Base-by-base conservation (phyloP, 257 asterid genomes). In the Primulina huaijiensis region DNA sequence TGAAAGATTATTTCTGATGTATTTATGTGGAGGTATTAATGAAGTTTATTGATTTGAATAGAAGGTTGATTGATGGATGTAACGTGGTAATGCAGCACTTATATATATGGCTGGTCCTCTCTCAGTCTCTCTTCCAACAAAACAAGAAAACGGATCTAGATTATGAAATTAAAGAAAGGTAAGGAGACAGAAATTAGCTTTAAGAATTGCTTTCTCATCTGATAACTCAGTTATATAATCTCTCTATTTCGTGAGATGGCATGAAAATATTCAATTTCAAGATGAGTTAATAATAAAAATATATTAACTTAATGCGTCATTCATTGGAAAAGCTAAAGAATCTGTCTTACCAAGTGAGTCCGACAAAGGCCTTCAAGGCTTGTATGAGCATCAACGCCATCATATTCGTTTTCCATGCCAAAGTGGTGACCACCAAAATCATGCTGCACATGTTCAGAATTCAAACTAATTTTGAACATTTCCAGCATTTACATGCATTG, bases 311-410 rank as follows among this genome's bases (percentile, higher is more conserved):
- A 43, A 16, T n/a, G 7, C 6, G 43, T 30, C 72, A 72, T 37
- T 30, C 61, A 25, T 52, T 57, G 19, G 64, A n/a, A 38, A 77
- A 80, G 65, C 66, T 23, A 64, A 53, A 57, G 56, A 64, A 25
- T 61, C 14, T 29, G 58, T 63, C 85, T 76, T 83, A 93, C 99
- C 96, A 93, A 79, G 85, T 93, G 97, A 68, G 96, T 87, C 40
- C 89, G 87, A 77, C 99, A 93, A 78, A 90, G 92, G 80, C 91
- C 97, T 82, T 90, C 97, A 40, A 93, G 95, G 83, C 75, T 86
- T 67, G 78, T 81, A 64, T 85, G 80, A 78, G 72, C 71, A 73
- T 76, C 84, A 20, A 77, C 84, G 71, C 80, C 83, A 57, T 80
- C 86, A 78, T 65, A 56, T 31, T 70, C 59, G 30, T 71, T 76